A percentile compares a stretch with the other conserved stretches of the same genome.
Conservation (phyloP, 208 protist species). For the Sergeia podlipaevii region DNA sequence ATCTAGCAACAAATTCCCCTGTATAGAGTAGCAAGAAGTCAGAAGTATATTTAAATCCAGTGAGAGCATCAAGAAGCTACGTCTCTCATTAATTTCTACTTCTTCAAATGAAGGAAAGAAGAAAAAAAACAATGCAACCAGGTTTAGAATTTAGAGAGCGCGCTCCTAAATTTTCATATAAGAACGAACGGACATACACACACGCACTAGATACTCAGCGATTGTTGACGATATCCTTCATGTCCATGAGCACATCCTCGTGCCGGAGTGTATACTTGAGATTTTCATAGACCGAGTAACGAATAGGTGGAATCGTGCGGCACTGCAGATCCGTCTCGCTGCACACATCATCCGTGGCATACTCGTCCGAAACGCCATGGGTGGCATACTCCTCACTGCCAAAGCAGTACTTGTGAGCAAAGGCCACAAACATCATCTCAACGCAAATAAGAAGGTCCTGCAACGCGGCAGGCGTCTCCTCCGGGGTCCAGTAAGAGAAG, state of each 20-base stretch:
- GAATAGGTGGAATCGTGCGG: slow-evolving; percentile 60
- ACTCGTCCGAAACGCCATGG: not conserved
- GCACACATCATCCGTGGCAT: slow-evolving; percentile 21
- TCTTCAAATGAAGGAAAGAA: no score
- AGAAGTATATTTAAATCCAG: no score
- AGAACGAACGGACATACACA: not conserved
- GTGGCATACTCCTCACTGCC: slow-evolving; percentile 72
- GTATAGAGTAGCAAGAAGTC: no score
- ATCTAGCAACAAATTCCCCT: no score
- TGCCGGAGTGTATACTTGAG: slow-evolving; percentile 82
- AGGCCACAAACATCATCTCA: slow-evolving; percentile 91
- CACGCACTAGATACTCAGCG: slow-evolving; percentile 15
- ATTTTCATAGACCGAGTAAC: slow-evolving; percentile 70
- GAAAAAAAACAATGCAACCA: no score
- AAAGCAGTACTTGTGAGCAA: slow-evolving; percentile 90
- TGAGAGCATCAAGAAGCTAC: no score
- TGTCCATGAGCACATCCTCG: slow-evolving; percentile 74
- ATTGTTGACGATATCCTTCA: slow-evolving; percentile 74
- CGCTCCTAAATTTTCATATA: no score
- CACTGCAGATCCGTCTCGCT: slow-evolving; percentile 20
- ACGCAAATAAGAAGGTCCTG: slow-evolving; percentile 90
- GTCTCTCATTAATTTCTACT: no score
- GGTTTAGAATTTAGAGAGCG: no score
- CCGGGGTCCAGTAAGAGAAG: slow-evolving; percentile 72
- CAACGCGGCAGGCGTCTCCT: slow-evolving; percentile 60